A percentile compares a stretch with the other conserved stretches of the same genome.
Conservation (phyloP, 2,329 filamentous ascomycete genomes). For the Colletotrichum tropicale region DNA sequence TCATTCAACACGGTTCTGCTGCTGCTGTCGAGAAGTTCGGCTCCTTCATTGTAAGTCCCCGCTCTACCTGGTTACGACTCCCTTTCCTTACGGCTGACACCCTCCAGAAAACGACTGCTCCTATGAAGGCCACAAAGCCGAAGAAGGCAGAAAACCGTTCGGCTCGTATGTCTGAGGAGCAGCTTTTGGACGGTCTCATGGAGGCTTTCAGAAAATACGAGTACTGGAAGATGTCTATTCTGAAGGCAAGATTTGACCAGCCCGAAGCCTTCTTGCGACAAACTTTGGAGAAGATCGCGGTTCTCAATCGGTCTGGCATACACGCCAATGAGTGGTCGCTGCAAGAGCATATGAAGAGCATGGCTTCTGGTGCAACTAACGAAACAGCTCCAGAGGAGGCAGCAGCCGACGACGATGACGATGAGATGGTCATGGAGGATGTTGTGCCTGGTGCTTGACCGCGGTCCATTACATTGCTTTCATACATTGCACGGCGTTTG, state of each 20-base stretch:
- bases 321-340: slow-evolving; percentile 89
- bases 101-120: slow-evolving; percentile 53
- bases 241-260: slow-evolving; percentile 65
- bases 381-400: slow-evolving; percentile 53
- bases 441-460: slow-evolving; percentile 47
- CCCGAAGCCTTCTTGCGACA: slow-evolving; percentile 93
- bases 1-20: slow-evolving; percentile 65
- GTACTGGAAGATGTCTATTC: slow-evolving; percentile 67
- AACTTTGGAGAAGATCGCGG: slow-evolving; percentile 81
- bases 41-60: slow-evolving; percentile 61
- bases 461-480: not conserved
- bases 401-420: slow-evolving; percentile 66
- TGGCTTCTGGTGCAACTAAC: slow-evolving; percentile 19
- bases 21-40: slow-evolving; percentile 50
- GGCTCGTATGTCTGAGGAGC: slow-evolving; percentile 86
- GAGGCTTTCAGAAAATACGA: slow-evolving; percentile 82
- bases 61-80: not conserved
- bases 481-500: slow-evolving; percentile 16
- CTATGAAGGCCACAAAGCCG: slow-evolving; percentile 53
- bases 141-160: slow-evolving; percentile 81
- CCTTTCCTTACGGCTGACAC: slow-evolving; percentile 3
- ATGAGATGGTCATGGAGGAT: slow-evolving; percentile 79
- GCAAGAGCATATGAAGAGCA: slow-evolving; percentile 58
- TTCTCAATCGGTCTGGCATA: slow-evolving; percentile 79
- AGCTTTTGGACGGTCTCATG: slow-evolving; percentile 86